These are phyloP conservation scores for Lachancea meyersii DNA, from an alignment of 805 yeast species.

Conservation along the genomic window DNA sequence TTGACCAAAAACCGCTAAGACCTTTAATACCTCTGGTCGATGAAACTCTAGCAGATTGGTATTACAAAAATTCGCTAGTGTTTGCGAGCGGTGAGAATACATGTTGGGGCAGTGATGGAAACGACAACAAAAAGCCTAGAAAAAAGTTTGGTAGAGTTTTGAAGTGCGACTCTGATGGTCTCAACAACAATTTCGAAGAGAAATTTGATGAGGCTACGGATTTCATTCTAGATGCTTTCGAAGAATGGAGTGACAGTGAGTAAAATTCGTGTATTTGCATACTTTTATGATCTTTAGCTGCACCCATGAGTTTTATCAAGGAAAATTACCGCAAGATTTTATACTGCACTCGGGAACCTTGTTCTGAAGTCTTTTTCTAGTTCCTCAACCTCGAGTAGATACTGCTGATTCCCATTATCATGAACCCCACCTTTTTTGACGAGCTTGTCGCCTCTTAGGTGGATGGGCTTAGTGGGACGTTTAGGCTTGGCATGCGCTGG, in stretches of 20 bases:
- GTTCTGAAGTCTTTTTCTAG: conserved; percentile 50
- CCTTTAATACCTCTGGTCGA: conserved; percentile 83
- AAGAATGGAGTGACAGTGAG: conserved; percentile 50
- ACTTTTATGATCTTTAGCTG: conserved; percentile 1
- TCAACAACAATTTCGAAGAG: conserved; percentile 72
- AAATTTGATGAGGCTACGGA: conserved; percentile 81
- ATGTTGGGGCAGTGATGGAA: conserved; percentile 63
- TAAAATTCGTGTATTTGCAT: conserved; percentile 5
- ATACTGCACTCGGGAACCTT: conserved; percentile 57
- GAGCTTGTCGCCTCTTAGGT: conserved; percentile 7
- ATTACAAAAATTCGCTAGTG: conserved; percentile 73
- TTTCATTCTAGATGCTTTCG: conserved; percentile 72
- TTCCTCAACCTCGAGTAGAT: conserved; percentile 5
- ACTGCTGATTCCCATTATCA: not conserved
- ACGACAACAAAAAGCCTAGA: conserved; percentile 64
- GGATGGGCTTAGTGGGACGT: conserved; percentile 44
- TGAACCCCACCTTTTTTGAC: not conserved
- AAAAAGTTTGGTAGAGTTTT: conserved; percentile 87
- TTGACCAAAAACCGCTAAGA: conserved; percentile 62
- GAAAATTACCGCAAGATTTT: not conserved
- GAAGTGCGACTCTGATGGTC: conserved; percentile 62
- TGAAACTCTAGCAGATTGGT: conserved; percentile 89
- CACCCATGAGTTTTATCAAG: not conserved
- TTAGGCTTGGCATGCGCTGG: conserved; percentile 37
- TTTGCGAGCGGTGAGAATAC: conserved; percentile 70